Conservation (phyloP, 140 eudicot genomes). For the Flaveria floridana region DNA sequence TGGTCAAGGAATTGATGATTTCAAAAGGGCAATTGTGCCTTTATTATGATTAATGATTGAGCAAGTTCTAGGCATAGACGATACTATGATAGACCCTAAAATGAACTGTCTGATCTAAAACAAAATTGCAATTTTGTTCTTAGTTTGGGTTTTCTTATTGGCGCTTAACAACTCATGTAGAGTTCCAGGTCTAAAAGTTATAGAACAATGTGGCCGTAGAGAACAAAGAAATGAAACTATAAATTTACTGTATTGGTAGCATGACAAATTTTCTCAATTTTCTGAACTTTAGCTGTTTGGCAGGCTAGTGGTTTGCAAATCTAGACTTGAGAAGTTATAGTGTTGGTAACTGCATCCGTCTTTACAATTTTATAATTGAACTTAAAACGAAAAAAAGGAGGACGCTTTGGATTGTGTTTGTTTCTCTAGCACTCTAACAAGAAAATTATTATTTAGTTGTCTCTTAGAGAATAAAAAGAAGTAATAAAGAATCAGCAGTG, state of each 20-base stretch:
- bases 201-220: too few species aligned
- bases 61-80: neutral
- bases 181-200: too few species aligned
- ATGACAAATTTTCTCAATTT: too few species aligned
- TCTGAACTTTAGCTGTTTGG: neutral
- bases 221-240: too few species aligned
- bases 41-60: neutral
- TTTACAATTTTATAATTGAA: neutral
- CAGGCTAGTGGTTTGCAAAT: conserved; percentile 6
- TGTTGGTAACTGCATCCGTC: neutral
- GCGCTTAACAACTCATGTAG: neutral
- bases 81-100: neutral
- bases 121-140: neutral
- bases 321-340: neutral
- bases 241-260: too few species aligned
- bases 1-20: conserved; percentile 1
- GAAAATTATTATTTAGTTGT: neutral
- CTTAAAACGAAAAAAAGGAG: neutral
- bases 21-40: neutral
- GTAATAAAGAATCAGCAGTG: neutral
- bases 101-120: neutral
- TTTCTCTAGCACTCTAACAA: neutral
- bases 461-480: neutral
- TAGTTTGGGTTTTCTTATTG: neutral
- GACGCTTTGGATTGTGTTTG: neutral